Evolutionary conservation across 805 yeast genomes (phyloP).

Genomic region (Tetrapisispora fleetii): DNA sequence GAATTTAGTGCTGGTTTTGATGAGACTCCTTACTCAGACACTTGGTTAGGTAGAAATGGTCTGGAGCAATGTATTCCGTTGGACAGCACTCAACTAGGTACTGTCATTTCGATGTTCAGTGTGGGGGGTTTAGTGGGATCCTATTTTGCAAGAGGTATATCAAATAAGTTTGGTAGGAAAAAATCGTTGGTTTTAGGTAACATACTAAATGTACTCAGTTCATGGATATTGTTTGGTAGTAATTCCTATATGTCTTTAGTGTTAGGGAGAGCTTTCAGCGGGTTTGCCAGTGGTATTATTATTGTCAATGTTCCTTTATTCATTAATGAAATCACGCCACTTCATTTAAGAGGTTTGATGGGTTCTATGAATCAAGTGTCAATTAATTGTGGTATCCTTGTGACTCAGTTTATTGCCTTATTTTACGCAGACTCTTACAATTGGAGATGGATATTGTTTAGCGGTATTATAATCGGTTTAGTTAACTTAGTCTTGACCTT

Average conservation of each 20-base stretch:
- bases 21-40: constrained; percentile 11
- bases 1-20: constrained; percentile 9
- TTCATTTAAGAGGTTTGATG: constrained; percentile 55
- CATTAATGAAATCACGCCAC: constrained; percentile 73
- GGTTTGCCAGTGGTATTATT: constrained; percentile 80
- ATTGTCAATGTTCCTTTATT: constrained; percentile 78
- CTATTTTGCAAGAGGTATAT: constrained; percentile 50
- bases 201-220: constrained; percentile 47
- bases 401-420: constrained; percentile 69
- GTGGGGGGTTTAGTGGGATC: constrained; percentile 81
- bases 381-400: constrained; percentile 73
- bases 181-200: constrained; percentile 43
- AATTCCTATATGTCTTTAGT: constrained; percentile 36
- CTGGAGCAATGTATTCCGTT: constrained; percentile 46
- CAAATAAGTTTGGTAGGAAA: constrained; percentile 59
- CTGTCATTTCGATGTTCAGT: constrained; percentile 68
- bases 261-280: constrained; percentile 68
- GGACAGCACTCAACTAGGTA: constrained; percentile 50
- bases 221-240: constrained; percentile 47
- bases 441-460: constrained; percentile 68
- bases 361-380: constrained; percentile 88
- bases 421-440: constrained; percentile 49
- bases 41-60: constrained; percentile 27
- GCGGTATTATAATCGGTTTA: constrained; percentile 48
- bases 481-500: constrained; percentile 37